These are phyloP conservation scores for Musa itinerans DNA, from an alignment of 176 grass and related monocot genomes.

Conservation along the genomic window DNA sequence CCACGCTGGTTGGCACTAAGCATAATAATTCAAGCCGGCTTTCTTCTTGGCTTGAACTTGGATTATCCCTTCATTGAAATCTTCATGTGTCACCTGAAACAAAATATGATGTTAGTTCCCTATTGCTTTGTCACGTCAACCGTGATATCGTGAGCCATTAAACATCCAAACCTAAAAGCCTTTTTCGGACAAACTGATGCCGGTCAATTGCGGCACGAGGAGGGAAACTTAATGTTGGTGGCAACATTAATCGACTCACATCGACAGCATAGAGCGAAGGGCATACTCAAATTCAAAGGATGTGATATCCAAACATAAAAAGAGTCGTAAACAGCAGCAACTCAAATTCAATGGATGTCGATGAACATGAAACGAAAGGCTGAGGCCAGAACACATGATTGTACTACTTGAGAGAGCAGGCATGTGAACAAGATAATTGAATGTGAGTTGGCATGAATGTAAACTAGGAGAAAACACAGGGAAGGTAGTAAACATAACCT, in stretches of 20 bases:
- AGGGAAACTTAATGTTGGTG: too few species aligned
- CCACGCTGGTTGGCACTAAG: constrained; percentile 22
- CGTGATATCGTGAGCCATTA: background rate
- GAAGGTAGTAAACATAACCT: constrained; percentile 32
- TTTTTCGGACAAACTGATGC: too few species aligned
- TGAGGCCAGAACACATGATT: background rate
- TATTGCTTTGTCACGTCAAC: too few species aligned
- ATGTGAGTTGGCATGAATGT: background rate
- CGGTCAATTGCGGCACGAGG: too few species aligned
- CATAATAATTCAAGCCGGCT: constrained; percentile 83
- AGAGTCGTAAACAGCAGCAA: too few species aligned
- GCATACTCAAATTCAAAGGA: too few species aligned
- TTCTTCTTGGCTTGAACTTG: constrained; percentile 98
- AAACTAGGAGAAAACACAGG: background rate
- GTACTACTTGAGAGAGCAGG: background rate
- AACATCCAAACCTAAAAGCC: background rate
- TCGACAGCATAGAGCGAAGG: too few species aligned
- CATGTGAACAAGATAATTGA: background rate
- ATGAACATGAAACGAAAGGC: background rate
- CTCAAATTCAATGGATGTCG: too few species aligned
- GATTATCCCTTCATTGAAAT: constrained; percentile 90
- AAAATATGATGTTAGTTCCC: background rate
- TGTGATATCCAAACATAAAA: too few species aligned
- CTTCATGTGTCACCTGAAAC: constrained; percentile 66
- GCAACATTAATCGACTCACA: too few species aligned